Conservation (phyloP, 2,329 filamentous ascomycete species). For the Reticulascus tulasneorum region DNA sequence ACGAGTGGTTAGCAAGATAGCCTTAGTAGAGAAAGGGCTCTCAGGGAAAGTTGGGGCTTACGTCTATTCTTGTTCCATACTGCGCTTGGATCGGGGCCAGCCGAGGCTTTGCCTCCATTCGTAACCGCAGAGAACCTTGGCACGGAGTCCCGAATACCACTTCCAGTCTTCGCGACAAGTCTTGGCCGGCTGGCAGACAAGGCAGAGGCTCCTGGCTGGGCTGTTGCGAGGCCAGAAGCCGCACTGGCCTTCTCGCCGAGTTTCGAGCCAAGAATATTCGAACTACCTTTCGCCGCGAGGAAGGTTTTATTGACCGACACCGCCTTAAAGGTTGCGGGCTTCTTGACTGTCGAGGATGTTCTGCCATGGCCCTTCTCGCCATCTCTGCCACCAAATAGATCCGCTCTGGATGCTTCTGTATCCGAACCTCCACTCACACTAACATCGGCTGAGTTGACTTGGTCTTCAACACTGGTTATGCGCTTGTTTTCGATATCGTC, state of each 20-base stretch:
- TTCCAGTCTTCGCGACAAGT: constrained; percentile 71
- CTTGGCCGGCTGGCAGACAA: constrained; percentile 60
- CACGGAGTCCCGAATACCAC: constrained; percentile 50
- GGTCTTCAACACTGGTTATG: constrained; percentile 54
- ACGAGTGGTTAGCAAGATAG: constrained; percentile 18
- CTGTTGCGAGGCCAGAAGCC: constrained; percentile 38
- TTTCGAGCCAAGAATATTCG: constrained; percentile 42
- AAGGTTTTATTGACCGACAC: constrained; percentile 85
- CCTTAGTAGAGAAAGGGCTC: constrained; percentile 10
- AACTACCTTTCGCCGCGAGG: constrained; percentile 63
- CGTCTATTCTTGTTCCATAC: constrained; percentile 91
- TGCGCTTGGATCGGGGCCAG: constrained; percentile 65
- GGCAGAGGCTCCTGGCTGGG: constrained; percentile 40
- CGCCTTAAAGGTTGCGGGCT: constrained; percentile 75
- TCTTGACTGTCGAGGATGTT: constrained; percentile 61
- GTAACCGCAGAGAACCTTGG: constrained; percentile 36
- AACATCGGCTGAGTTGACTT: constrained; percentile 59
- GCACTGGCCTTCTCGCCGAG: constrained; percentile 45
- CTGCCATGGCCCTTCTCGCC: constrained; percentile 57
- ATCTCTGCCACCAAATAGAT: constrained; percentile 50
- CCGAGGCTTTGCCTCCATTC: constrained; percentile 55
- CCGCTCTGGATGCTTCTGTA: constrained; percentile 64
- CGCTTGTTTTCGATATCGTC: constrained; percentile 56
- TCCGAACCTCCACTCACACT: constrained; percentile 74
- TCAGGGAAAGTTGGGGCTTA: constrained; percentile 39